phyloP scores from a whole-genome alignment of 2,329 filamentous ascomycete genomes.

The Xylaria sp. region DNA sequence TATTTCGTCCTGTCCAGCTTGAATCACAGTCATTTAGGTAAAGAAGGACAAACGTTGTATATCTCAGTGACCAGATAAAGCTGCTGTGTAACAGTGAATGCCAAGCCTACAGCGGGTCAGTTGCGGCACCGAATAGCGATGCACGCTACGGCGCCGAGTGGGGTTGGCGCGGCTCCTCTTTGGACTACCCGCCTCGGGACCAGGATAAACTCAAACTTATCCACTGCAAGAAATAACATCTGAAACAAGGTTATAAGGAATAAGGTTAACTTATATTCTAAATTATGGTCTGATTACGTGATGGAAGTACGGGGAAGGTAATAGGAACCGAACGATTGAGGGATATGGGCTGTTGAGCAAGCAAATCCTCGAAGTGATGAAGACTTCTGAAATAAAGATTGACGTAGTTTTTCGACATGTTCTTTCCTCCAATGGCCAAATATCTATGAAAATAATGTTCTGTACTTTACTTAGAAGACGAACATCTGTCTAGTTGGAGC shows the following conservation, averaged over 20 bases:
- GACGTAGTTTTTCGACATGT: too few species aligned
- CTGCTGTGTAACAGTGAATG: not conserved
- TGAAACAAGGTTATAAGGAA: not conserved
- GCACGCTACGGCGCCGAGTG: conserved; percentile 1
- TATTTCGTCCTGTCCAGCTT: too few species aligned
- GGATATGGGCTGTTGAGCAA: too few species aligned
- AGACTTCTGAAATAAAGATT: too few species aligned
- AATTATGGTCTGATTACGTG: too few species aligned
- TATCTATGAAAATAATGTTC: not conserved
- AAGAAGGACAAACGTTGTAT: not conserved
- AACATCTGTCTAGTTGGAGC: not conserved
- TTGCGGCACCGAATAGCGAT: not conserved
- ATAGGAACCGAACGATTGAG: too few species aligned
- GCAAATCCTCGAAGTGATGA: too few species aligned
- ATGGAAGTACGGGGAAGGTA: too few species aligned
- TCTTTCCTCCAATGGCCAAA: too few species aligned
- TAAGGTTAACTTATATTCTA: not conserved
- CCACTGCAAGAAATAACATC: not conserved
- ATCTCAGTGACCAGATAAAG: not conserved
- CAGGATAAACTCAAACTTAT: not conserved
- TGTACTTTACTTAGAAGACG: not conserved
- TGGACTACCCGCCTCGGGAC: conserved; percentile 5
- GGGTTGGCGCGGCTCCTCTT: not conserved
- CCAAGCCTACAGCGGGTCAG: not conserved
- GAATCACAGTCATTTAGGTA: too few species aligned